These are phyloP conservation scores for Solanum appendiculatum DNA, from an alignment of 257 asterid species.

Conservation along the genomic window DNA sequence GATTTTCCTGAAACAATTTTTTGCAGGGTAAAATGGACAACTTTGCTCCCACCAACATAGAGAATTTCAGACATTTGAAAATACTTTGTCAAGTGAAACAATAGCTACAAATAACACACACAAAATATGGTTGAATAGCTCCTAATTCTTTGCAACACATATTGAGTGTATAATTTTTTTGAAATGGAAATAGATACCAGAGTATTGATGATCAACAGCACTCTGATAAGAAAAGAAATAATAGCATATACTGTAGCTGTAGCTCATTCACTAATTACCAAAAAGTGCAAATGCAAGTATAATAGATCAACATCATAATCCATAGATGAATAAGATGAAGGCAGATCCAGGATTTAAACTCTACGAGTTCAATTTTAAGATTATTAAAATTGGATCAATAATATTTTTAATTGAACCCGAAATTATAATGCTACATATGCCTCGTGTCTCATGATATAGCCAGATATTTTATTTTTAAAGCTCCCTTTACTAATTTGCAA, in stretches of 20 bases:
- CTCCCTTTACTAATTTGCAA: no score
- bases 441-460: no score
- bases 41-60: slow-evolving; percentile 18
- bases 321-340: no score
- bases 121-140: background rate
- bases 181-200: background rate
- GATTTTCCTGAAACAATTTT: background rate
- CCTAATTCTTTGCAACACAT: background rate
- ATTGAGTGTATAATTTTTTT: background rate
- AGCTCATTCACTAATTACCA: background rate
- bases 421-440: no score
- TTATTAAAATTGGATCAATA: no score
- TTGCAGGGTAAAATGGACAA: slow-evolving; percentile 1
- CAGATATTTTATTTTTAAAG: no score
- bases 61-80: background rate
- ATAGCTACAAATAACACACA: background rate
- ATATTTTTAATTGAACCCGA: no score
- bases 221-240: background rate
- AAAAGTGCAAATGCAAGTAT: background rate
- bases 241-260: background rate
- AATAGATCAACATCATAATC: background rate
- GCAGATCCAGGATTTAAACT: no score
- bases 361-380: no score
- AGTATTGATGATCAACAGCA: background rate
- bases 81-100: background rate